Evolutionary conservation across 2,329 filamentous ascomycete species (phyloP).

Genomic region (Canariomyces notabilis): DNA sequence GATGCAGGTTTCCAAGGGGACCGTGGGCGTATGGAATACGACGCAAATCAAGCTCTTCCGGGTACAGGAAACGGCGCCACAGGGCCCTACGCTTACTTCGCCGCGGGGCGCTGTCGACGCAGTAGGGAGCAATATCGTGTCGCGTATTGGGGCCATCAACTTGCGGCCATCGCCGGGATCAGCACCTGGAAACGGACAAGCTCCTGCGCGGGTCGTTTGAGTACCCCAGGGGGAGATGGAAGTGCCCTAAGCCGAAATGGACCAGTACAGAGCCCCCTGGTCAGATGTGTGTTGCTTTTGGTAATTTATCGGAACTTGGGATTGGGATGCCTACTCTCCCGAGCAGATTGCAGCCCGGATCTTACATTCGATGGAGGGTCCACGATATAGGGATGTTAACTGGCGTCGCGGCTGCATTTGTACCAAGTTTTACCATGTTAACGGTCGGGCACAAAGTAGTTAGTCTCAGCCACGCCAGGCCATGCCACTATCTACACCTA

Average conservation of each 20-base stretch:
- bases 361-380: no score
- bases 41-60: conserved; percentile 84
- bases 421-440: no score
- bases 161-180: conserved; percentile 40
- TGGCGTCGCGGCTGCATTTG: no score
- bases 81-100: conserved; percentile 74
- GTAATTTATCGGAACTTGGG: no score
- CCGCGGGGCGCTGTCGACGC: conserved; percentile 90
- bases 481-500: no score
- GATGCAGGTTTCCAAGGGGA: conserved; percentile 80
- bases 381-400: no score
- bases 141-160: conserved; percentile 77
- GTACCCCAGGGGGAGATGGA: neutral
- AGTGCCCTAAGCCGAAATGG: neutral
- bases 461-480: no score
- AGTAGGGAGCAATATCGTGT: conserved; percentile 84
- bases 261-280: no score
- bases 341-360: no score
- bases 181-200: neutral
- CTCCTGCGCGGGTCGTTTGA: neutral
- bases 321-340: no score
- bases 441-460: no score
- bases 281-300: no score
- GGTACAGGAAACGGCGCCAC: conserved; percentile 76
- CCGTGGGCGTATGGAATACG: conserved; percentile 90